Evolutionary conservation across 345 rosid species (phyloP).

Genomic region (Boechera retrofracta): DNA sequence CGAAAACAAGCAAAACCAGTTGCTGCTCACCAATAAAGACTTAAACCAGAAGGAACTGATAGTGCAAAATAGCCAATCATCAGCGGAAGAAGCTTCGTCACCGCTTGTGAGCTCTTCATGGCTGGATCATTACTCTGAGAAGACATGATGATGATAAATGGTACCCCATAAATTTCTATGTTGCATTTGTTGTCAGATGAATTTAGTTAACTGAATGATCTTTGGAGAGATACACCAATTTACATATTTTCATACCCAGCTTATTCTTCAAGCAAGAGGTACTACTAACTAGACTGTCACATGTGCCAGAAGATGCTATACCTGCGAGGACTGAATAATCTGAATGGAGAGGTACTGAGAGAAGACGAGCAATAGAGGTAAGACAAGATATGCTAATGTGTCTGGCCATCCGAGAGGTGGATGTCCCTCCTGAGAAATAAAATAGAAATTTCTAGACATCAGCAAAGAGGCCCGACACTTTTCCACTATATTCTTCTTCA

Average conservation of each 20-base stretch:
- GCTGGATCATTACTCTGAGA: constrained; percentile 83
- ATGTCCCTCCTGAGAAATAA: constrained; percentile 76
- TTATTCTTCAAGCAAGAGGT: constrained; percentile 1
- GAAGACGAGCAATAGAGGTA: constrained; percentile 73
- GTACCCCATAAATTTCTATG: background rate
- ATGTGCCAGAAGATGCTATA: constrained; percentile 35
- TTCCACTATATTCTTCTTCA: background rate
- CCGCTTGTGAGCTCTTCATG: constrained; percentile 84
- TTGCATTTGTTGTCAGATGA: background rate
- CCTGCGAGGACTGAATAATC: constrained; percentile 94
- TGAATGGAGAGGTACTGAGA: constrained; percentile 85
- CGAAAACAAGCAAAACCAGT: constrained; percentile 20
- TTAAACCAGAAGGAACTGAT: constrained; percentile 98
- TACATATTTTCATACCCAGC: background rate
- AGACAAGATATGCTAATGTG: constrained; percentile 89
- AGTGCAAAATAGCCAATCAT: constrained; percentile 95
- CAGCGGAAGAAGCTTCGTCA: constrained; percentile 82
- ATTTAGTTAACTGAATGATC: constrained; percentile 4
- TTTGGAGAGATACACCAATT: background rate
- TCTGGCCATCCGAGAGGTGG: constrained; percentile 98
- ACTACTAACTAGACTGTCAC: background rate
- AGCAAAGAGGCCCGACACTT: background rate
- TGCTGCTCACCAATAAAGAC: constrained; percentile 87
- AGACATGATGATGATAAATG: background rate
- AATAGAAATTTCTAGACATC: background rate